These are phyloP conservation scores for Exophiala dermatitidis DNA, from an alignment of 2,329 filamentous ascomycete species.

Conservation along the genomic window DNA sequence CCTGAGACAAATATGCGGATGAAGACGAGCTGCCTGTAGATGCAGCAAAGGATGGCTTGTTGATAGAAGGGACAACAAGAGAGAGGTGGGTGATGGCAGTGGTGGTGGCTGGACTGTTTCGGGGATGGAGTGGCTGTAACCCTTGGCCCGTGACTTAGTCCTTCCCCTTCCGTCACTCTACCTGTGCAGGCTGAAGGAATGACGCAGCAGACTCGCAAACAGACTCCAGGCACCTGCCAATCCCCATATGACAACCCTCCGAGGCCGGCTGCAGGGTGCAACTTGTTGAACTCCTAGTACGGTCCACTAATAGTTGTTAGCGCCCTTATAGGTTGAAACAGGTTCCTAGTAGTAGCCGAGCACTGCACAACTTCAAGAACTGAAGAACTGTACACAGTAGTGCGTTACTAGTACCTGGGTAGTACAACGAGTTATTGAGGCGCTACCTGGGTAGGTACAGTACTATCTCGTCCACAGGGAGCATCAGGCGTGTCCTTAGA, in stretches of 20 bases:
- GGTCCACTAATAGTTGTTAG: neutral
- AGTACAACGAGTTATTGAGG: no score
- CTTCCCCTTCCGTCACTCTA: neutral
- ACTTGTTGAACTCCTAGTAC: neutral
- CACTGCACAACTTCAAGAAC: no score
- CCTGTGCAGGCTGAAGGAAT: neutral
- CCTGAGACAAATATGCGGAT: conserved; percentile 10
- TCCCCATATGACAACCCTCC: neutral
- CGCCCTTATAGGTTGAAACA: no score
- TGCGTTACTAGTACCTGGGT: no score
- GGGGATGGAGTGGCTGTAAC: neutral
- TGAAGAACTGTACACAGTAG: no score
- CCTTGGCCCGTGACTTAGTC: neutral
- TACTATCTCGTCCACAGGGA: no score
- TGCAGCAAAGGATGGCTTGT: conserved; percentile 18
- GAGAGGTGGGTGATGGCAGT: conserved; percentile 5
- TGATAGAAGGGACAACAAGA: conserved; percentile 5
- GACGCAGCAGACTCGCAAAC: neutral
- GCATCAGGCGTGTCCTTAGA: no score
- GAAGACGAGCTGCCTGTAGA: conserved; percentile 18
- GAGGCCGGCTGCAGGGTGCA: neutral
- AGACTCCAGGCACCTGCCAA: conserved; percentile 2
- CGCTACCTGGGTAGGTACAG: no score
- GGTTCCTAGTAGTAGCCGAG: no score
- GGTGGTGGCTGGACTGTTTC: conserved; percentile 5